Conservation (phyloP, 2,329 filamentous ascomycete species). For the Nemania serpens region DNA sequence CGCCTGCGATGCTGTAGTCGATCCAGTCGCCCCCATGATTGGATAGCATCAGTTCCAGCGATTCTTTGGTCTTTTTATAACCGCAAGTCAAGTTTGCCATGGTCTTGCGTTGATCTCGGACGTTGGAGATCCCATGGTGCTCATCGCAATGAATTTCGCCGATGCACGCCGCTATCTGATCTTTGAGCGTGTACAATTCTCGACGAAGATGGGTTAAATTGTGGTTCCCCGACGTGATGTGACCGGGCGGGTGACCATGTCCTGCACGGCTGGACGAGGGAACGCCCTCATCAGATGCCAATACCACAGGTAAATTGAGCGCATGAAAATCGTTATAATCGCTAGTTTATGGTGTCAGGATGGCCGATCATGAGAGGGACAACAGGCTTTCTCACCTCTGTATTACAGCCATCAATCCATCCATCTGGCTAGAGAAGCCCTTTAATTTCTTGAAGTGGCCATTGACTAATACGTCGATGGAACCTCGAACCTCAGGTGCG, state of each 20-base stretch:
- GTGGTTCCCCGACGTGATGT: constrained; percentile 4
- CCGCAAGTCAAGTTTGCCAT: constrained; percentile 10
- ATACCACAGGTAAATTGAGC: too few species aligned
- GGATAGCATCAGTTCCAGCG: constrained; percentile 30
- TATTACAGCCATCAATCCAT: constrained; percentile 31
- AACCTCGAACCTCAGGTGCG: neutral
- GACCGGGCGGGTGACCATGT: neutral
- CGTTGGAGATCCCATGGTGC: neutral
- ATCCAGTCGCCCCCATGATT: constrained; percentile 35
- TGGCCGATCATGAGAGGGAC: neutral
- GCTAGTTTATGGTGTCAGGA: constrained; percentile 17
- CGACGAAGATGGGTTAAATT: constrained; percentile 26
- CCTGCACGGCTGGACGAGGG: neutral
- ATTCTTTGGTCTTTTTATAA: constrained; percentile 26
- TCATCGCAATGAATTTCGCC: constrained; percentile 19
- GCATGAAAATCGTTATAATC: constrained; percentile 23
- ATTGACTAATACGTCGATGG: neutral
- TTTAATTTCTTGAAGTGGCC: constrained; percentile 12
- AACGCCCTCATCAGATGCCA: neutral
- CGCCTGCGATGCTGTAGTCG: constrained; percentile 25
- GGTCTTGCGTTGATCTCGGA: neutral
- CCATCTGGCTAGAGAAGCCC: constrained; percentile 26
- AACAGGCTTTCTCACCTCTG: constrained; percentile 22
- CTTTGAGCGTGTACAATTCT: constrained; percentile 34
- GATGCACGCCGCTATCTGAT: constrained; percentile 31